Percentiles rank a stretch among this genome's conserved stretches.
These are phyloP conservation scores for Coniochaeta hoffmannii DNA, from an alignment of 2,329 filamentous ascomycete genomes.

Conservation along the genomic window DNA sequence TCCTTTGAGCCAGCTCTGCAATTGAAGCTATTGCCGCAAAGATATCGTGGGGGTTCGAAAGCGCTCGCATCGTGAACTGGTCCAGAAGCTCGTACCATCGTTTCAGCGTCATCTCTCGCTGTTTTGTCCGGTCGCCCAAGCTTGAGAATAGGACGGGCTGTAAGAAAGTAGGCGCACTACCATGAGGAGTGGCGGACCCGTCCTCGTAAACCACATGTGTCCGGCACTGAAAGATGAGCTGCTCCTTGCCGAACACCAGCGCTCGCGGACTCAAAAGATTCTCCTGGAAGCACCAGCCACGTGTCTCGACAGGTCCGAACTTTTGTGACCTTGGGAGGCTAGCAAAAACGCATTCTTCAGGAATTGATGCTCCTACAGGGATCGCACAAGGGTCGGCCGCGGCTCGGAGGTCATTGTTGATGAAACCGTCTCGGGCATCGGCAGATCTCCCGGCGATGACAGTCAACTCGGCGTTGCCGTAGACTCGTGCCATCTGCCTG, in stretches of 20 bases:
- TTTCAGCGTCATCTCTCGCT: background rate
- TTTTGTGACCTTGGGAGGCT: background rate
- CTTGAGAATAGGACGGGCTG: background rate
- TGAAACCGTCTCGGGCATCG: background rate
- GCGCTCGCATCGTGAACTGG: background rate
- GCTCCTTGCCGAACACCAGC: background rate
- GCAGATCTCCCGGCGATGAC: slow-evolving; percentile 1
- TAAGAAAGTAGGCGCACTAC: background rate
- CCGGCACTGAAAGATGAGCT: slow-evolving; percentile 2
- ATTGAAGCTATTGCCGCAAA: background rate
- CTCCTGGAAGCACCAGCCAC: slow-evolving; percentile 7
- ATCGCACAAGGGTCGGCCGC: background rate
- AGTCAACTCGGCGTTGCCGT: slow-evolving; percentile 9
- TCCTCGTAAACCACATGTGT: background rate
- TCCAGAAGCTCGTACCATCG: slow-evolving; percentile 2
- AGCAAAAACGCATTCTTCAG: background rate
- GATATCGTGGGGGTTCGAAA: slow-evolving; percentile 4
- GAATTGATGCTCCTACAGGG: background rate
- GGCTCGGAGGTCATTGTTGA: background rate
- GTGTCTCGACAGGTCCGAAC: background rate
- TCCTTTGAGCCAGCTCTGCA: background rate
- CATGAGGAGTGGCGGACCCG: background rate
- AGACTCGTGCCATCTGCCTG: slow-evolving; percentile 8
- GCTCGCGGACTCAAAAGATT: background rate
- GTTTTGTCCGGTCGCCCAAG: background rate